Percentiles rank a stretch among this genome's conserved stretches.
These are phyloP conservation scores for Pestalotiopsis sp. DNA, from an alignment of 2,329 filamentous ascomycete species.

Conservation along the genomic window DNA sequence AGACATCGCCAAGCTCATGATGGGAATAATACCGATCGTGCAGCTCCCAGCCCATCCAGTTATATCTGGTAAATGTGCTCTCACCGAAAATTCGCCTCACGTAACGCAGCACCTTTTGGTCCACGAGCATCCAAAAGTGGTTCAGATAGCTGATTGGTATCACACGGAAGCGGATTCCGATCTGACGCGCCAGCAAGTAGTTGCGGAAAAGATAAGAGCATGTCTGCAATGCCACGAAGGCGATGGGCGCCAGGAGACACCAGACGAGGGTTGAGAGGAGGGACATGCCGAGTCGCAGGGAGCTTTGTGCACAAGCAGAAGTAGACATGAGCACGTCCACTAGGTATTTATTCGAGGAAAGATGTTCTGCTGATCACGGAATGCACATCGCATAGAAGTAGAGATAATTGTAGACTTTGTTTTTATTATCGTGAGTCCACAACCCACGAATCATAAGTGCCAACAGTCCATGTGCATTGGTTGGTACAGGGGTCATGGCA, in stretches of 20 bases:
- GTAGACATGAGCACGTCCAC: no score
- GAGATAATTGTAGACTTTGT: no score
- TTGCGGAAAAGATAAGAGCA: not conserved
- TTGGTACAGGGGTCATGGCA: no score
- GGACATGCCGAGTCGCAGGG: no score
- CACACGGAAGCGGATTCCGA: slow-evolving; percentile 30
- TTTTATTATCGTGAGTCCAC: no score
- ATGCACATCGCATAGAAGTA: no score
- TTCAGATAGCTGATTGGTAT: slow-evolving; percentile 34
- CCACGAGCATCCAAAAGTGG: slow-evolving; percentile 31
- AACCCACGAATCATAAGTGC: no score
- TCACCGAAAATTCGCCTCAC: slow-evolving; percentile 27
- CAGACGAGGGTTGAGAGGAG: not conserved
- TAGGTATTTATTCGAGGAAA: no score
- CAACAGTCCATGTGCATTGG: no score
- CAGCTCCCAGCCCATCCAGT: slow-evolving; percentile 32
- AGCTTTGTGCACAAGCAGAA: no score
- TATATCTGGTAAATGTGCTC: slow-evolving; percentile 34
- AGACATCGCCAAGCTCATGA: slow-evolving; percentile 28
- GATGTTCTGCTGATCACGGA: no score
- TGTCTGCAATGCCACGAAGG: not conserved
- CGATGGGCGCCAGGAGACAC: not conserved
- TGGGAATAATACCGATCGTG: slow-evolving; percentile 26
- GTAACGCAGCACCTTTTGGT: slow-evolving; percentile 23
- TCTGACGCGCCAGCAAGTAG: not conserved